A percentile compares a stretch with the other conserved stretches of the same genome.
phyloP scores from a whole-genome alignment of 2,329 filamentous ascomycete genomes.

The Juglanconis oblonga region DNA sequence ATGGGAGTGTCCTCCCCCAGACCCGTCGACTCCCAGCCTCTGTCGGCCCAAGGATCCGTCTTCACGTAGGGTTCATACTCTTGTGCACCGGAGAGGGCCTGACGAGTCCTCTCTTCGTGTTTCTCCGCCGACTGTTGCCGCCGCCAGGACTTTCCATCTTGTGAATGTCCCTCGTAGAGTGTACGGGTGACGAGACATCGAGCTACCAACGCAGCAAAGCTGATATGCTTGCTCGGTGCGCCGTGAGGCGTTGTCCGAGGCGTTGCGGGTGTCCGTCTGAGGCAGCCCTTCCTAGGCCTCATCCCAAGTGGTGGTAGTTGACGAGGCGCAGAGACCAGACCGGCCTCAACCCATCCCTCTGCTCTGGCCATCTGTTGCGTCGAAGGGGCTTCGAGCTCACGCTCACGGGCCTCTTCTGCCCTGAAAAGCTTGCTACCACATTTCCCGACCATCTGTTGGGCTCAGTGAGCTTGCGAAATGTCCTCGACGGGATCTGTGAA shows the following conservation, averaged over 20 bases:
- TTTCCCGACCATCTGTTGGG: not conserved
- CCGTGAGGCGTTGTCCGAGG: not conserved
- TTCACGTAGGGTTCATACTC: not conserved
- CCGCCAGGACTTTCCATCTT: not conserved
- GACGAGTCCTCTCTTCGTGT: not conserved
- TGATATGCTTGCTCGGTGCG: not conserved
- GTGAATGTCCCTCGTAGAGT: not conserved
- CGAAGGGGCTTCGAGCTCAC: not conserved
- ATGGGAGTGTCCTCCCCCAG: conserved; percentile 3
- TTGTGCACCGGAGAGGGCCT: not conserved
- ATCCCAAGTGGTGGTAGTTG: not conserved
- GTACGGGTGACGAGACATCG: not conserved
- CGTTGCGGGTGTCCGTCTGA: not conserved
- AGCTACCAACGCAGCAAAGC: not conserved
- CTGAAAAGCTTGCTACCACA: not conserved
- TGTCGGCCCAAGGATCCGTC: conserved; percentile 2
- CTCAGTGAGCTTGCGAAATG: not conserved
- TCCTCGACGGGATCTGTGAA: not conserved
- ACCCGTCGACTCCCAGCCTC: not conserved
- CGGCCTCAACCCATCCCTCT: not conserved
- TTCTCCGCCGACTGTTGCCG: not conserved
- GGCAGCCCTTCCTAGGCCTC: not conserved
- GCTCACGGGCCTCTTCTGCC: not conserved
- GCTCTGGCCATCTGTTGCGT: not conserved
- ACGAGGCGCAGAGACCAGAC: not conserved